Base-by-base conservation (phyloP, 2,329 filamentous ascomycete genomes). In the Calonectria hongkongensis region DNA sequence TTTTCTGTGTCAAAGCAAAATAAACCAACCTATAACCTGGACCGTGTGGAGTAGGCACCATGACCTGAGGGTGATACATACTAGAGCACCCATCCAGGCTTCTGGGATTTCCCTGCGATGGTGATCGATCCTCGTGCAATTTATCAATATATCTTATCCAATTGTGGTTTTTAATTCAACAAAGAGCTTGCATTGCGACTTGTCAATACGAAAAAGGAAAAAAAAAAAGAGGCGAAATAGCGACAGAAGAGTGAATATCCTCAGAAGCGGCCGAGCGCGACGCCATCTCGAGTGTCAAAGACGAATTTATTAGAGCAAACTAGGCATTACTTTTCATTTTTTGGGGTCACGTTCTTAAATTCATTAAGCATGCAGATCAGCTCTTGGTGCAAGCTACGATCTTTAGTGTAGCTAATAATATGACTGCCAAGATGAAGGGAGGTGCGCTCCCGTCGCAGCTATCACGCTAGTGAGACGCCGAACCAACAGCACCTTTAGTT, bases 361-460 rank as follows among this genome's bases (percentile, higher is more conserved):
- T 63, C 33, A 63, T 63, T 63, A 63, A 63, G 58, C 58, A 45
- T 47, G 41, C 2, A 47, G 25, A 63, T 47, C 58, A 63, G 25
- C 33, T 21, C 36, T 16, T 30, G 27, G 4, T 30, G 18, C 36
- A 28, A 51, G n/a, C 21, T 33, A 16, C 47, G 15, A 33, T 21
- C 9, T 66, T 41, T 41, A 47, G 45, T 30, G 63, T 41, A 25
- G 25, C 25, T 30, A 18, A 36, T 27, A 16, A 16, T 48, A 51
- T 54, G 28, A n/a, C 18, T 2, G 36, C 2, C 43, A 64, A 64
- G 18, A 72, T 69, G 56, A 72, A 54, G 58, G 66, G 41, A 39
- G 15, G 39, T 18, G 25, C 27, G 28, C 18, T 45, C 30, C 21
- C 36, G 64, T 71, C 43, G 48, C 68, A 68, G 60, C 65, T 41